phyloP scores from a whole-genome alignment of 805 yeast species.

The Saccharomycopsis fodiens region DNA sequence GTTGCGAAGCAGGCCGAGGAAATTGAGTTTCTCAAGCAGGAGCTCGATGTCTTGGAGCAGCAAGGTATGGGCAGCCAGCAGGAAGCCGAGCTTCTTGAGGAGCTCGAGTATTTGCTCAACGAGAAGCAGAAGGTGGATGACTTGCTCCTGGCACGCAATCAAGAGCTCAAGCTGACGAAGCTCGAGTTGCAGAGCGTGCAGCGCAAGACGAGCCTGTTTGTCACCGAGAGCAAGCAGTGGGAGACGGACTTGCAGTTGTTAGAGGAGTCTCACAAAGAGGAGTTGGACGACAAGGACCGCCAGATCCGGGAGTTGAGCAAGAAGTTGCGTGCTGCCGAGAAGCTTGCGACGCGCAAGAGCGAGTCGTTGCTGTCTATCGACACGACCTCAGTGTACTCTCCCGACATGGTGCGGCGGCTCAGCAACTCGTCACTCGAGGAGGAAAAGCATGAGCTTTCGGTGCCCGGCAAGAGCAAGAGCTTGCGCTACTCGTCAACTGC shows the following conservation, averaged over 20 bases:
- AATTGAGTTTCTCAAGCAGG: conserved; percentile 6
- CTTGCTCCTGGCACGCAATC: conserved; percentile 2
- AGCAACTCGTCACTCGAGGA: conserved; percentile 10
- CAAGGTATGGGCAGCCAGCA: conserved; percentile 5
- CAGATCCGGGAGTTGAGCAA: conserved; percentile 8
- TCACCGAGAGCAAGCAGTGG: conserved; percentile 5
- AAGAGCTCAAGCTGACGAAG: conserved; percentile 9
- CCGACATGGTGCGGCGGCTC: conserved; percentile 3
- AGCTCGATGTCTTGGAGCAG: conserved; percentile 7
- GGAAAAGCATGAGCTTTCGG: not conserved
- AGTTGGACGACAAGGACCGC: conserved; percentile 1
- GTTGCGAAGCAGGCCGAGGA: conserved; percentile 5
- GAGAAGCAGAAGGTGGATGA: conserved; percentile 10
- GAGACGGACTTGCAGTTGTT: conserved; percentile 2
- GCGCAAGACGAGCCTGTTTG: not conserved
- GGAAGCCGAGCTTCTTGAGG: conserved; percentile 2
- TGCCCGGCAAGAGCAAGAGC: not conserved
- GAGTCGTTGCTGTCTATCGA: conserved; percentile 9
- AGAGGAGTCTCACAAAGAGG: conserved; percentile 15
- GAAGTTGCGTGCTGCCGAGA: not conserved
- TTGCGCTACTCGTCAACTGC: conserved; percentile 17
- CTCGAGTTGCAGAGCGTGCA: not conserved
- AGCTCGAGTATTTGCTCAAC: conserved; percentile 12
- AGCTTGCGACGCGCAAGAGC: not conserved
- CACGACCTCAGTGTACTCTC: conserved; percentile 10